A percentile compares a stretch with the other conserved stretches of the same genome.
phyloP scores from a whole-genome alignment of 345 rosid genomes.

The Dovyalis caffra region DNA sequence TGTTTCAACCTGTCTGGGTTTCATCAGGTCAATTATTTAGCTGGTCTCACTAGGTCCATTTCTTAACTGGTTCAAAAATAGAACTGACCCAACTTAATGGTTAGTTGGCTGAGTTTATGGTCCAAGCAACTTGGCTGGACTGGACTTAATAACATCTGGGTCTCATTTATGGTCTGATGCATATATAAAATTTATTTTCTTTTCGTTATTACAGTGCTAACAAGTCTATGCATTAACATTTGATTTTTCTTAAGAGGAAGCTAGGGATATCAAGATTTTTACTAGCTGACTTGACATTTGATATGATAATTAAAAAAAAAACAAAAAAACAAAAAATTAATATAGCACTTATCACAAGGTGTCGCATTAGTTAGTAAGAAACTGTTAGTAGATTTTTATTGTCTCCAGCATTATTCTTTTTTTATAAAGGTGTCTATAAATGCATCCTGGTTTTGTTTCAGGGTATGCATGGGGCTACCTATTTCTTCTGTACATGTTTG shows the following conservation, averaged over 20 bases:
- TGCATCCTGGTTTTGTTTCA: conserved; percentile 30
- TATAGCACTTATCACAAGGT: no score
- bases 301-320: no score
- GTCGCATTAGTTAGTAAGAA: no score
- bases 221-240: neutral
- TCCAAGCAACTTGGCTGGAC: neutral
- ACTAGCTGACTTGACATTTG: neutral
- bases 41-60: neutral
- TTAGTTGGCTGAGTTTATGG: no score
- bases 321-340: no score
- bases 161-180: neutral
- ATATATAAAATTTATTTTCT: neutral
- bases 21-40: neutral
- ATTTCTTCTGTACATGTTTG: conserved; percentile 63
- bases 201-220: neutral
- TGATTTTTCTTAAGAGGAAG: neutral
- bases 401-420: neutral
- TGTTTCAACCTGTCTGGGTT: neutral
- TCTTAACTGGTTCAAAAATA: no score
- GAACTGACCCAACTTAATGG: no score
- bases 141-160: neutral
- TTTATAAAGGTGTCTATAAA: neutral
- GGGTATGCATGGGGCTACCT: conserved; percentile 81
- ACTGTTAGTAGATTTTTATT: no score
- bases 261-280: neutral